These are phyloP conservation scores for Leccinum olivaceopallidum DNA, from an alignment of 768 basidiomycete species.

Conservation along the genomic window DNA sequence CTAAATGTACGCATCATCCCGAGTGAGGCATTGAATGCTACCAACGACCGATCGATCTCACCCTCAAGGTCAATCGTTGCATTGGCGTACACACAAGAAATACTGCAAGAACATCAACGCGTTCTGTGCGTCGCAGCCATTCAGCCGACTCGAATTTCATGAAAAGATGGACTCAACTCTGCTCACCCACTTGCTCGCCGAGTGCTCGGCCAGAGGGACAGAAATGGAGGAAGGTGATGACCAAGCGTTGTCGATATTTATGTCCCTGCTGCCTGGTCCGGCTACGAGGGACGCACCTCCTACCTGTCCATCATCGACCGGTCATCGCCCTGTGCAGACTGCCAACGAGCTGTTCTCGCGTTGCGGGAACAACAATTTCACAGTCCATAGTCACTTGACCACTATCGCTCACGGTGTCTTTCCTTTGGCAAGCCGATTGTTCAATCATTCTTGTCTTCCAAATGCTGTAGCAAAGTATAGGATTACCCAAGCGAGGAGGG, in stretches of 20 bases:
- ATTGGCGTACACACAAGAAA: constrained; percentile 68
- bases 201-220: constrained; percentile 21
- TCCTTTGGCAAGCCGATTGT: constrained; percentile 73
- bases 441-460: constrained; percentile 82
- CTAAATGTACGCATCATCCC: constrained; percentile 49
- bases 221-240: constrained; percentile 17
- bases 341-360: constrained; percentile 47
- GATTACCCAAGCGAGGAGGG: constrained; percentile 38
- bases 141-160: constrained; percentile 49
- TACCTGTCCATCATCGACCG: constrained; percentile 34
- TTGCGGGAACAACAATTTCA: constrained; percentile 83
- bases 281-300: constrained; percentile 27
- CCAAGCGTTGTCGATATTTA: constrained; percentile 36
- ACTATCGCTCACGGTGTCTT: constrained; percentile 75
- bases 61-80: constrained; percentile 58
- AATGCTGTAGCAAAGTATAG: constrained; percentile 67
- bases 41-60: constrained; percentile 12
- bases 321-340: constrained; percentile 25
- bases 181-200: constrained; percentile 61
- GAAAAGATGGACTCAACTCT: constrained; percentile 63
- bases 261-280: constrained; percentile 49
- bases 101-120: constrained; percentile 62
- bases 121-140: constrained; percentile 47
- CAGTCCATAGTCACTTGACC: constrained; percentile 69
- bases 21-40: constrained; percentile 4